Evolutionary conservation across 2,329 filamentous ascomycete genomes (phyloP), one percentile per base, ranked within the genome.

Genomic region (Microcera coccophila): DNA sequence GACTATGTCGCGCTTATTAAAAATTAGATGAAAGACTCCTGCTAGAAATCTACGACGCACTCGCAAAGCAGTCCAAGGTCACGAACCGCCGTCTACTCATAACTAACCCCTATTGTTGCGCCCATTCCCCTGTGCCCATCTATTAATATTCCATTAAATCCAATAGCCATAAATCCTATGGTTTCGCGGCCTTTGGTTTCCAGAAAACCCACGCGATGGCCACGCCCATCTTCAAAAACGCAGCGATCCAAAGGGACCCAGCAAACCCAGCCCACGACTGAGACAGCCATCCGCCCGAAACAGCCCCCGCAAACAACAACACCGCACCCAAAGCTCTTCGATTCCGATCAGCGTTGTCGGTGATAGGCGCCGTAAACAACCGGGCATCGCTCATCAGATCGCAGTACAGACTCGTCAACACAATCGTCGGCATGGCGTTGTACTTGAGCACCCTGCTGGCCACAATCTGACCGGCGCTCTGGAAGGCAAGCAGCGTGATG

Each of bases 161-260:
- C n/a, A n/a, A n/a, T n/a, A n/a, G n/a, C n/a, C n/a, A n/a, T n/a
- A n/a, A n/a, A n/a, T n/a, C n/a, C n/a, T n/a, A n/a, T n/a, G n/a
- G n/a, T n/a, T n/a, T n/a, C n/a, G n/a, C n/a, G n/a, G n/a, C n/a
- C 44, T 53, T 59, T 10, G 55, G 50, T 42, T 53, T 58, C 56
- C 56, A 59, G 5, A 59, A 15, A 5, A 40, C 21, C 56, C 56
- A 59, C 0, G 55, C 47, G 17, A 52, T 33, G 0, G 38, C 44
- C 2, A 59, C 55, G n/a, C 47, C 43, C 17, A 49, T 3, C 46
- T 59, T 59, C 5, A 59, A 39, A 18, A 59, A 59, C 5, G 55
- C 43, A 1, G 56, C 56, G 21, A 59, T 59, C 56, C 56, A 59
- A 2, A 59, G 49, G n/a, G 55, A 45, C 3, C 56, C 56, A 2